Conservation (phyloP, 768 basidiomycete species). For the Kwoniella dejecticola region DNA sequence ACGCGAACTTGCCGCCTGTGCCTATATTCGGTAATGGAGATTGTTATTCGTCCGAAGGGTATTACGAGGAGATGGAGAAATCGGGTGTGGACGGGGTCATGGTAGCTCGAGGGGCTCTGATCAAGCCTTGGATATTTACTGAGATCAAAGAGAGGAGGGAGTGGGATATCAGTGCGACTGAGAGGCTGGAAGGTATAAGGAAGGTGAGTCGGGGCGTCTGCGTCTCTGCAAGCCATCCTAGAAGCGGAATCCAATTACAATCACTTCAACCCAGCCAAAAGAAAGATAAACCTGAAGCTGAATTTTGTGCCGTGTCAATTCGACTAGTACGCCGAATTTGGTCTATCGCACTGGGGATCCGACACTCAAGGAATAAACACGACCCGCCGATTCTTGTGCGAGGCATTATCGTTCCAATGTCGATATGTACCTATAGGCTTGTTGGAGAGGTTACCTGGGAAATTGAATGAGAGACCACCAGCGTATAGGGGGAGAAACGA, state of each 20-base stretch:
- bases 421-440: constrained; percentile 94
- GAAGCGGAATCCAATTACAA: too few species aligned
- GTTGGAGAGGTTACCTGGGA: constrained; percentile 74
- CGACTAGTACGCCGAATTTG: constrained; percentile 77
- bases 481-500: constrained; percentile 85
- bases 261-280: too few species aligned
- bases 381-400: constrained; percentile 88
- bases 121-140: constrained; percentile 83
- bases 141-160: constrained; percentile 89
- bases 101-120: constrained; percentile 90
- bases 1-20: constrained; percentile 64
- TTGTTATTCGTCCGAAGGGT: constrained; percentile 71
- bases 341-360: constrained; percentile 66
- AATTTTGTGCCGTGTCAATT: too few species aligned
- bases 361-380: constrained; percentile 73
- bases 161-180: constrained; percentile 87
- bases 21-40: constrained; percentile 98
- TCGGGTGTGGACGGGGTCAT: constrained; percentile 92
- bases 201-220: constrained; percentile 64
- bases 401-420: constrained; percentile 92
- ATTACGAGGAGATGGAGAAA: constrained; percentile 58
- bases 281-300: too few species aligned
- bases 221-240: too few species aligned
- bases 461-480: constrained; percentile 88
- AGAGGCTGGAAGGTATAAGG: constrained; percentile 75